Percentiles rank a stretch among this genome's conserved stretches.
phyloP scores from a whole-genome alignment of 805 yeast genomes.

The Candida berthetii region DNA sequence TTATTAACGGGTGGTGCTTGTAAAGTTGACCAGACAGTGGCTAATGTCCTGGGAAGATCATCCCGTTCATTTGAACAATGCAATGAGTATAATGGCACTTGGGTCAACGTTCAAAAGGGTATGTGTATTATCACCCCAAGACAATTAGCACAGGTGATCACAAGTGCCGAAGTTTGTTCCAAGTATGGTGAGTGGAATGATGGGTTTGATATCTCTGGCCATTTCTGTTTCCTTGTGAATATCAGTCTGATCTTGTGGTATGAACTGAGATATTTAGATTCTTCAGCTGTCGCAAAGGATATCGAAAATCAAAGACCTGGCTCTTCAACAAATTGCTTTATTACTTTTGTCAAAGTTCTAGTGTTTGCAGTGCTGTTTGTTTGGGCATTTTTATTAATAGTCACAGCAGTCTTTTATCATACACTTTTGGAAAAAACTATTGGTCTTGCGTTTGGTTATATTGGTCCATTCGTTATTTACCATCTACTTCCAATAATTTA shows the following conservation, averaged over 20 bases:
- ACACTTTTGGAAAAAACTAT: conserved; percentile 65
- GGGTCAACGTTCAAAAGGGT: conserved; percentile 10
- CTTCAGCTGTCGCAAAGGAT: not conserved
- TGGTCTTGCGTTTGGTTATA: conserved; percentile 62
- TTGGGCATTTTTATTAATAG: conserved; percentile 56
- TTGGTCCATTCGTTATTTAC: conserved; percentile 43
- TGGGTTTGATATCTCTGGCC: conserved; percentile 52
- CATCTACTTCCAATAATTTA: conserved; percentile 1
- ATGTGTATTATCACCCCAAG: conserved; percentile 9
- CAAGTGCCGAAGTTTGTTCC: conserved; percentile 26
- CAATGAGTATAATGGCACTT: conserved; percentile 11
- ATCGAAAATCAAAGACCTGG: conserved; percentile 4
- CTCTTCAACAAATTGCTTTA: conserved; percentile 2
- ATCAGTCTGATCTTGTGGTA: conserved; percentile 35
- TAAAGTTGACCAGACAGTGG: conserved; percentile 7
- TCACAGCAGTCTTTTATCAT: conserved; percentile 84
- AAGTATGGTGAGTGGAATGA: conserved; percentile 34
- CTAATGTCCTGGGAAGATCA: conserved; percentile 3
- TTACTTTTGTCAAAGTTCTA: conserved; percentile 9
- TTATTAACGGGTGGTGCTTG: conserved; percentile 28
- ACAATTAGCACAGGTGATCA: conserved; percentile 9
- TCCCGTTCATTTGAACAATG: conserved; percentile 7
- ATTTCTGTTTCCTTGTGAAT: conserved; percentile 38
- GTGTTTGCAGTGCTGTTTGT: conserved; percentile 13
- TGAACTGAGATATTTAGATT: conserved; percentile 18